phyloP scores from a whole-genome alignment of 495 filamentous ascomycete genomes.

The Penicillium atrosanguineum region DNA sequence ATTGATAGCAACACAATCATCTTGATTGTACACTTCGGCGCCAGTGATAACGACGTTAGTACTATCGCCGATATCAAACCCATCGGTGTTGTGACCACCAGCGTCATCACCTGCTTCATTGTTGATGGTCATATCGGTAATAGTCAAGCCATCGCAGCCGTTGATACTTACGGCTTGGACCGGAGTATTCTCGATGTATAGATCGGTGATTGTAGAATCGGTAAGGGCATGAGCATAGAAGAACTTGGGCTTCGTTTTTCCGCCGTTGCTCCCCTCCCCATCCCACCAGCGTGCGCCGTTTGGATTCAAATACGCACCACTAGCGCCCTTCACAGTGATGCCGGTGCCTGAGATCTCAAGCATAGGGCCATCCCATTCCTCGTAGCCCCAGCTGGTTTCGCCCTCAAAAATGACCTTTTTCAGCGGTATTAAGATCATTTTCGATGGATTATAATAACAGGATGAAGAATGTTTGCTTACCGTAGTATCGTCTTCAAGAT shows the following conservation, averaged over 20 bases:
- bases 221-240: constrained; percentile 50
- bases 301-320: constrained; percentile 43
- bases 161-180: constrained; percentile 63
- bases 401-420: constrained; percentile 50
- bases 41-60: constrained; percentile 54
- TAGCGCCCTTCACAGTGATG: constrained; percentile 46
- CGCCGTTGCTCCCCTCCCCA: constrained; percentile 50
- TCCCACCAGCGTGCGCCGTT: constrained; percentile 52
- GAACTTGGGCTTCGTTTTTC: constrained; percentile 58
- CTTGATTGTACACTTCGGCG: constrained; percentile 60
- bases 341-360: constrained; percentile 45
- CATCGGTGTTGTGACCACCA: constrained; percentile 64
- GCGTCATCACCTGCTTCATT: constrained; percentile 52
- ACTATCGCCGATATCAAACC: constrained; percentile 58
- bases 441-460: not conserved
- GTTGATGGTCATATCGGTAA: constrained; percentile 58
- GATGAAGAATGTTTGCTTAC: constrained; percentile 16
- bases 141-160: constrained; percentile 40
- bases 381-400: constrained; percentile 51
- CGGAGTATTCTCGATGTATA: constrained; percentile 57
- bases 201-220: constrained; percentile 38
- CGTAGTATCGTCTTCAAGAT: constrained; percentile 42
- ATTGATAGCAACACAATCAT: constrained; percentile 66
- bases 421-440: not conserved
- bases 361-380: constrained; percentile 52